phyloP scores from a whole-genome alignment of 73 alveolate genomes.

The Symbiodinium pilosum region DNA sequence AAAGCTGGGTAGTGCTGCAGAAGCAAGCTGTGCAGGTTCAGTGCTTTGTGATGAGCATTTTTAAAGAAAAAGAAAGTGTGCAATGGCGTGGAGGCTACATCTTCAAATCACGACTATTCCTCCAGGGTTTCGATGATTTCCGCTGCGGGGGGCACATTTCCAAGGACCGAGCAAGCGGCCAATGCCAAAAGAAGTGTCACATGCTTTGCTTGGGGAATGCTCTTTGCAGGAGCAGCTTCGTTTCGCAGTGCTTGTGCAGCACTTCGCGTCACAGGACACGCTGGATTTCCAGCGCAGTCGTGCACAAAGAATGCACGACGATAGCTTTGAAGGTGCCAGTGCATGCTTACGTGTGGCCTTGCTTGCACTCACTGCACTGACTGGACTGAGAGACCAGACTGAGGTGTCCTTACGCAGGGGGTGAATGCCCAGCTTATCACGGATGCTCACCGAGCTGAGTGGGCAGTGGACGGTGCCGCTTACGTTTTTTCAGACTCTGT shows the following conservation, averaged over 20 bases:
- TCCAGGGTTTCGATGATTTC: slow-evolving; percentile 79
- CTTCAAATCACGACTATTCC: slow-evolving; percentile 42
- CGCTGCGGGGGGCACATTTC: slow-evolving; percentile 36
- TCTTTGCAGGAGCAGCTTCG: slow-evolving; percentile 48
- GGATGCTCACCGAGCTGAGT: slow-evolving; percentile 87
- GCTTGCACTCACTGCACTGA: not conserved
- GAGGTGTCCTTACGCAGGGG: slow-evolving; percentile 53
- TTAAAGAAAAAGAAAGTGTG: too few relatives aligned
- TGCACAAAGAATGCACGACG: slow-evolving; percentile 73
- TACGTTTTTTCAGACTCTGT: not conserved
- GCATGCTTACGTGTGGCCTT: too few relatives aligned
- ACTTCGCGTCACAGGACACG: slow-evolving; percentile 73
- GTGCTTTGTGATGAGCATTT: too few relatives aligned
- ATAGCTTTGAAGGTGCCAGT: slow-evolving; percentile 30
- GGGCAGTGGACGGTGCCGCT: slow-evolving; percentile 87
- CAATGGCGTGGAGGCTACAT: too few relatives aligned
- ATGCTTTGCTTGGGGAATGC: too few relatives aligned
- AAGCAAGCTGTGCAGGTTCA: too few relatives aligned
- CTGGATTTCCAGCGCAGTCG: slow-evolving; percentile 53
- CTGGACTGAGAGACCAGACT: too few relatives aligned
- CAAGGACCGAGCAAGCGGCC: too few relatives aligned
- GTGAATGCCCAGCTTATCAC: slow-evolving; percentile 77
- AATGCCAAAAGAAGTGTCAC: too few relatives aligned
- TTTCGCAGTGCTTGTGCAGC: slow-evolving; percentile 89
- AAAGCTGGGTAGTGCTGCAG: too few relatives aligned